Percentiles rank a stretch among this genome's conserved stretches.
phyloP scores from a whole-genome alignment of 2,329 filamentous ascomycete species.

The Graphium sp. region DNA sequence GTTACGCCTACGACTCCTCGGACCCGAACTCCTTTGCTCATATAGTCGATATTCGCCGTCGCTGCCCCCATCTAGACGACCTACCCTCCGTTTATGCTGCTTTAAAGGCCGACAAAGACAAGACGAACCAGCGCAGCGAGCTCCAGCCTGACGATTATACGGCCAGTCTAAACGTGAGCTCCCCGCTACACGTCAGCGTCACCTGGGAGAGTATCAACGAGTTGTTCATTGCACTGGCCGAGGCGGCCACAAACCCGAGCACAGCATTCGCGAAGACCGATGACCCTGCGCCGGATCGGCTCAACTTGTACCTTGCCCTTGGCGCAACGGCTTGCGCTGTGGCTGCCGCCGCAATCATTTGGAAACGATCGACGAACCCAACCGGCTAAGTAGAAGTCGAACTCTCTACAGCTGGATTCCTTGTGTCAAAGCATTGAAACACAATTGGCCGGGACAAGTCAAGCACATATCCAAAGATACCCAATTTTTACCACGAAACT shows the following conservation, averaged over 20 bases:
- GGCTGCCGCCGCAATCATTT: constrained; percentile 48
- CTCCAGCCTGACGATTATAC: constrained; percentile 88
- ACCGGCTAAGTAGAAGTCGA: too few species aligned
- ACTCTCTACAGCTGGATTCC: too few species aligned
- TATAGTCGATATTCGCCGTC: constrained; percentile 64
- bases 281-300: constrained; percentile 69
- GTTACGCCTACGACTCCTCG: constrained; percentile 92
- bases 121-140: constrained; percentile 88
- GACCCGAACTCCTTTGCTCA: constrained; percentile 93
- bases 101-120: constrained; percentile 88
- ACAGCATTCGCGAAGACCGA: constrained; percentile 80
- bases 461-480: too few species aligned
- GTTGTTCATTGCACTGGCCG: constrained; percentile 80
- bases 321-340: constrained; percentile 53
- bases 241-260: constrained; percentile 79
- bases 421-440: too few species aligned
- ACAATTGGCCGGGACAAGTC: too few species aligned
- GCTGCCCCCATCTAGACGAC: constrained; percentile 72
- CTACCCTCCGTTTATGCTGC: constrained; percentile 84
- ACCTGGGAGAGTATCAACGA: constrained; percentile 91
- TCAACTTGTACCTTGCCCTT: constrained; percentile 70
- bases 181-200: constrained; percentile 85
- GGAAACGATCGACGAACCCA: constrained; percentile 41
- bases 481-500: too few species aligned
- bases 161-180: constrained; percentile 66